These are phyloP conservation scores for Monosporascus sp. DNA, from an alignment of 2,329 filamentous ascomycete species.

Conservation along the genomic window DNA sequence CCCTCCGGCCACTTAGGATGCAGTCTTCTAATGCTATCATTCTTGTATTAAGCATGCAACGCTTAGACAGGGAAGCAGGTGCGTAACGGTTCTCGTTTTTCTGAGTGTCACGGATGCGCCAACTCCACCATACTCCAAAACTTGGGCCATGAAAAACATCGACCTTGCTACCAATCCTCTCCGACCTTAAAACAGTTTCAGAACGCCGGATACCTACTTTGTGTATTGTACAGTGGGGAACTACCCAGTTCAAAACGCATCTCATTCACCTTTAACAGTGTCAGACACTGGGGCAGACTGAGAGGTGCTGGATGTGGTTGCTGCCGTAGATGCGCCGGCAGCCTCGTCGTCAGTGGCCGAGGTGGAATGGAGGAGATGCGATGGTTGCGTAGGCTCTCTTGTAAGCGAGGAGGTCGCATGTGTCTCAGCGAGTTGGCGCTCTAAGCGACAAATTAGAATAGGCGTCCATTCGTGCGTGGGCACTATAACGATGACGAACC, in stretches of 20 bases:
- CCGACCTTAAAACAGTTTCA: neutral
- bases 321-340: constrained; percentile 3
- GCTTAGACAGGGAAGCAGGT: neutral
- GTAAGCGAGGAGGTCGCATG: constrained; percentile 30
- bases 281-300: constrained; percentile 12
- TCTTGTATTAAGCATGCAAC: neutral
- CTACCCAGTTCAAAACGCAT: neutral
- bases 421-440: constrained; percentile 47
- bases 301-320: constrained; percentile 5
- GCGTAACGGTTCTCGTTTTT: neutral
- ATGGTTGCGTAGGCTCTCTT: constrained; percentile 45
- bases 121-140: neutral
- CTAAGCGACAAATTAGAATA: constrained; percentile 26
- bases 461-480: constrained; percentile 11
- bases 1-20: neutral
- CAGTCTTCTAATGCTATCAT: neutral
- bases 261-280: constrained; percentile 18
- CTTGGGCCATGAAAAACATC: neutral
- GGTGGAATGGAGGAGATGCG: constrained; percentile 42
- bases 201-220: neutral
- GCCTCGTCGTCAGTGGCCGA: constrained; percentile 37
- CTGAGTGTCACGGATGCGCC: neutral
- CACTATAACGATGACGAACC: constrained; percentile 37
- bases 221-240: neutral
- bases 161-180: neutral